Percentiles rank a stretch among this genome's conserved stretches.
phyloP scores from a whole-genome alignment of 129 eudicot species.

The Deinandra increscens region DNA sequence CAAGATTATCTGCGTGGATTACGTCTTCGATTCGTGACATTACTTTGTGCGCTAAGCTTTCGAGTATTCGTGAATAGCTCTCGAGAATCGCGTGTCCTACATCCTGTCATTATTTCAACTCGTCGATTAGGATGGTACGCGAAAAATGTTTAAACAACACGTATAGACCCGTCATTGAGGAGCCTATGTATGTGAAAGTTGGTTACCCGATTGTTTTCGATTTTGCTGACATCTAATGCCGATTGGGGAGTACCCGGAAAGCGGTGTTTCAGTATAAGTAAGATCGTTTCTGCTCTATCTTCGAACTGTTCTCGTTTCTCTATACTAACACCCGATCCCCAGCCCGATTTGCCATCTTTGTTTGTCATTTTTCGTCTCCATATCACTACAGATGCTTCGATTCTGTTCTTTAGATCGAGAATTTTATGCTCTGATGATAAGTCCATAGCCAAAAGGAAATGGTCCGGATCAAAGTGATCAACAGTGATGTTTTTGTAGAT shows the following conservation, averaged over 20 bases:
- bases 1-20: slow-evolving; percentile 55
- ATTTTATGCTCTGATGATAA: slow-evolving; percentile 86
- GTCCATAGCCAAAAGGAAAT: slow-evolving; percentile 60
- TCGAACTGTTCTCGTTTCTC: slow-evolving; percentile 90
- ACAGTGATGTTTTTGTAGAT: slow-evolving; percentile 80
- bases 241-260: slow-evolving; percentile 93
- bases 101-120: slow-evolving; percentile 45
- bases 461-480: slow-evolving; percentile 76
- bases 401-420: slow-evolving; percentile 76
- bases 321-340: slow-evolving; percentile 84
- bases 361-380: slow-evolving; percentile 92
- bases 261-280: slow-evolving; percentile 74
- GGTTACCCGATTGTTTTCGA: slow-evolving; percentile 80
- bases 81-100: slow-evolving; percentile 86
- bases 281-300: slow-evolving; percentile 89
- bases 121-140: neutral
- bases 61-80: slow-evolving; percentile 93
- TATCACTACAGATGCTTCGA: slow-evolving; percentile 92
- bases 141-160: too few species aligned
- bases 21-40: slow-evolving; percentile 94
- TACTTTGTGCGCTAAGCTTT: slow-evolving; percentile 78
- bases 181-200: neutral
- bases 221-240: slow-evolving; percentile 75
- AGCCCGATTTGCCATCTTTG: slow-evolving; percentile 80
- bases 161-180: too few species aligned